Percentiles rank a stretch among this genome's conserved stretches.
phyloP scores from a whole-genome alignment of 2,329 filamentous ascomycete species.

The Ramichloridium luteum region DNA sequence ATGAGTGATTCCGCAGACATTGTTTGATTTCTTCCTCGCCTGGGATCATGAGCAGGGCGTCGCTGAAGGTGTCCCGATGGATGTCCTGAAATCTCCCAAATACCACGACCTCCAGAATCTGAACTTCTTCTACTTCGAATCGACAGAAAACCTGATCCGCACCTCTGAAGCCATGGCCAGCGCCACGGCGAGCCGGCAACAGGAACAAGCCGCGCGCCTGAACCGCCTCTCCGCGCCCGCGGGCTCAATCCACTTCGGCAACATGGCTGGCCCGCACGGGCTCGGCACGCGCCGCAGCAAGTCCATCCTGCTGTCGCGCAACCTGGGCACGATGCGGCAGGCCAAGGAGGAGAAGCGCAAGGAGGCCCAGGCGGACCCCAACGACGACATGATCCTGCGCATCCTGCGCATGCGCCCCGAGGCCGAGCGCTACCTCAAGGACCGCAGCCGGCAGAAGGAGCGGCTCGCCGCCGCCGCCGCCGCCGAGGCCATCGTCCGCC shows the following conservation, averaged over 20 bases:
- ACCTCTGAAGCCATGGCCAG: constrained; percentile 95
- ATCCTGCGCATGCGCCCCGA: constrained; percentile 93
- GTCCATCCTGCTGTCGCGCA: constrained; percentile 80
- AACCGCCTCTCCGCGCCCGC: constrained; percentile 62
- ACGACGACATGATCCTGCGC: constrained; percentile 92
- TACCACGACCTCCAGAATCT: constrained; percentile 94
- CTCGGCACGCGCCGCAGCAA: constrained; percentile 34
- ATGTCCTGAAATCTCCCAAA: constrained; percentile 91
- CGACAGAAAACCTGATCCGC: constrained; percentile 78
- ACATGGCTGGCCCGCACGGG: constrained; percentile 42
- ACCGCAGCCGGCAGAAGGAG: constrained; percentile 87
- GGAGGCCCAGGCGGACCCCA: constrained; percentile 90
- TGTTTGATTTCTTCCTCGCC: constrained; percentile 92
- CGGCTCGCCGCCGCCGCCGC: constrained; percentile 79
- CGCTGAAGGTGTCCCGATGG: constrained; percentile 75
- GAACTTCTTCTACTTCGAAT: constrained; percentile 97
- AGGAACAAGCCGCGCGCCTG: constrained; percentile 35
- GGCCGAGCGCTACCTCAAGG: constrained; percentile 73
- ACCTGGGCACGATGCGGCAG: constrained; percentile 89
- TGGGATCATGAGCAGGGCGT: constrained; percentile 73
- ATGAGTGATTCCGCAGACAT: constrained; percentile 35
- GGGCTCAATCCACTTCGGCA: constrained; percentile 20
- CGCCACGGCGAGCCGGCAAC: constrained; percentile 67
- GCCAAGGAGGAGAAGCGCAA: constrained; percentile 93
- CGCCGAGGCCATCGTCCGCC: constrained; percentile 85